A percentile compares a stretch with the other conserved stretches of the same genome.
phyloP scores from a whole-genome alignment of 176 grass and related monocot species.

The Carex parvula region DNA sequence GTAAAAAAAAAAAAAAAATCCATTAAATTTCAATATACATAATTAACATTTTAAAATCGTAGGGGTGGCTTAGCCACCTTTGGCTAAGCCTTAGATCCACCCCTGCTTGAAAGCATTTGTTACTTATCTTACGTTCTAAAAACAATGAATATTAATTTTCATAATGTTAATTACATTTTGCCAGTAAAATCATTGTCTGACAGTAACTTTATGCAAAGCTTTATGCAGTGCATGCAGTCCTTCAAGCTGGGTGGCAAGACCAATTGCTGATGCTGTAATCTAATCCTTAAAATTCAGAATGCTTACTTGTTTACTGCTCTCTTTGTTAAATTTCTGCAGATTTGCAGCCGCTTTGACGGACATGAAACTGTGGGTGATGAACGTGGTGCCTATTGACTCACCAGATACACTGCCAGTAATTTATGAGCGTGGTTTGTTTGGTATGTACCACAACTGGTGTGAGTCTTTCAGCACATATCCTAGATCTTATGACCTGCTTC shows the following conservation, averaged over 20 bases:
- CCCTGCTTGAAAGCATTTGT: background rate
- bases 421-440: conserved; percentile 64
- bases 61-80: too few species aligned
- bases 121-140: background rate
- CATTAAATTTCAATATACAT: too few species aligned
- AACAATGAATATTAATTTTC: background rate
- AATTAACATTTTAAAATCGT: too few species aligned
- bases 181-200: background rate
- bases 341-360: conserved; percentile 61
- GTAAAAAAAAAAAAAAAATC: too few species aligned
- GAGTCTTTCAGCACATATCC: conserved; percentile 82
- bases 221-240: background rate
- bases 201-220: background rate
- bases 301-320: background rate
- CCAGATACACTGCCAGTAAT: conserved; percentile 71
- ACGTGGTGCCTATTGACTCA: conserved; percentile 62
- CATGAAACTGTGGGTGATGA: conserved; percentile 72
- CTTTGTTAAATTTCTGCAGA: conserved; percentile 12
- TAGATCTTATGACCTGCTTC: conserved; percentile 74
- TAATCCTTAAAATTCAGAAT: background rate
- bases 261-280: background rate
- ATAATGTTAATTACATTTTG: background rate
- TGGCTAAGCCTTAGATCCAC: too few species aligned
- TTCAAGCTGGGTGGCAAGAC: background rate
- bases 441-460: conserved; percentile 82